These are phyloP conservation scores for Amniculicola lignicola DNA, from an alignment of 495 filamentous ascomycete species.

Conservation along the genomic window DNA sequence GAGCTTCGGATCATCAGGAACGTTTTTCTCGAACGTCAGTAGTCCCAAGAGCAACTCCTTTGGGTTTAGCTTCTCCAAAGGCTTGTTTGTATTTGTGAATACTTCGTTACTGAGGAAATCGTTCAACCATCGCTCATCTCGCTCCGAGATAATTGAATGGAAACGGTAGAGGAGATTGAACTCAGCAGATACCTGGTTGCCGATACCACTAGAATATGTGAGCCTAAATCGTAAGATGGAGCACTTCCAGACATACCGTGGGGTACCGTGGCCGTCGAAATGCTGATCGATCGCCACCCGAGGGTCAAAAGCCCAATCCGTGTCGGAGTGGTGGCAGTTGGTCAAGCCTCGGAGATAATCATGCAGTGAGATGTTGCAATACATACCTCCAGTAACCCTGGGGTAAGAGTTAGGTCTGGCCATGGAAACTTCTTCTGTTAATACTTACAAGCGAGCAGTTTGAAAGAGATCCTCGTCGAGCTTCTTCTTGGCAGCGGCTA, in stretches of 20 bases:
- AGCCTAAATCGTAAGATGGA: no score
- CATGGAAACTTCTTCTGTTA: not conserved
- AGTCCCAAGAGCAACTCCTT: no score
- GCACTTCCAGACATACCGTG: no score
- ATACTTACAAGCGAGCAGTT: slow-evolving; percentile 50
- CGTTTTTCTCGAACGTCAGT: no score
- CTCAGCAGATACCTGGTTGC: slow-evolving; percentile 75
- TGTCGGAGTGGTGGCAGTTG: slow-evolving; percentile 72
- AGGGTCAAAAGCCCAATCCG: slow-evolving; percentile 78
- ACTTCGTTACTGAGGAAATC: slow-evolving; percentile 60
- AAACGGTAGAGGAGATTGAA: slow-evolving; percentile 76
- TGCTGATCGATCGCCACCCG: slow-evolving; percentile 55
- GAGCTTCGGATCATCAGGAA: no score
- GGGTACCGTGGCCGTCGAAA: slow-evolving; percentile 55
- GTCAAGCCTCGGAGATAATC: slow-evolving; percentile 85
- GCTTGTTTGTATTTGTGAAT: no score
- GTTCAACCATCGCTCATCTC: slow-evolving; percentile 73
- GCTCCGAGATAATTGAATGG: slow-evolving; percentile 72
- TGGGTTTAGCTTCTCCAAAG: no score
- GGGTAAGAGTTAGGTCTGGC: slow-evolving; percentile 36
- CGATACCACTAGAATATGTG: slow-evolving; percentile 52
- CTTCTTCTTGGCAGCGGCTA: slow-evolving; percentile 62
- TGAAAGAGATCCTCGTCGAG: slow-evolving; percentile 85
- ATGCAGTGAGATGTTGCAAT: slow-evolving; percentile 78
- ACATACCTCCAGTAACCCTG: slow-evolving; percentile 64